Evolutionary conservation across 225 moss, liverwort and hornwort species (phyloP).

Genomic region (Antitrichia curtipendula): DNA sequence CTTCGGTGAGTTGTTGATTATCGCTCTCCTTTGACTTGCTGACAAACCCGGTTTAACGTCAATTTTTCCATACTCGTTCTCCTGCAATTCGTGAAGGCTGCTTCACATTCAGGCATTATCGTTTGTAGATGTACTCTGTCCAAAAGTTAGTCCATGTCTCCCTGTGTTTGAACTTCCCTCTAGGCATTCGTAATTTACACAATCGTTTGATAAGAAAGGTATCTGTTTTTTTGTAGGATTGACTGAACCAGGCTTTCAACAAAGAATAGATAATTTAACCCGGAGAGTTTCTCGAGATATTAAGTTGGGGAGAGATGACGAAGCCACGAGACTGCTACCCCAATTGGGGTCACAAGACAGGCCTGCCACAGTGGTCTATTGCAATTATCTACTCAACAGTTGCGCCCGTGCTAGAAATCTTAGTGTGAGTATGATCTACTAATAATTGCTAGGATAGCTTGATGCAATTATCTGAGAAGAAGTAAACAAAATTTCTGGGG

Average conservation of each 20-base stretch:
- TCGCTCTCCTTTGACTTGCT: background rate
- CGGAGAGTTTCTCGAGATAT: constrained; percentile 52
- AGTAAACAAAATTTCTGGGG: background rate
- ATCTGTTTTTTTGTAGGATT: background rate
- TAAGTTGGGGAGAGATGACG: constrained; percentile 56
- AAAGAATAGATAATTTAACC: constrained; percentile 23
- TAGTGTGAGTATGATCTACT: constrained; percentile 22
- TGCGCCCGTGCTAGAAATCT: constrained; percentile 68
- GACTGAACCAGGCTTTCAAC: background rate
- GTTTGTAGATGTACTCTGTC: background rate
- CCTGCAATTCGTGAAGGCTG: background rate
- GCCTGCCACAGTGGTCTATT: constrained; percentile 52
- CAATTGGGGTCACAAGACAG: constrained; percentile 50
- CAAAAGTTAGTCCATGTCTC: background rate
- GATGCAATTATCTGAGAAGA: background rate
- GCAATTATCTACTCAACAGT: constrained; percentile 90
- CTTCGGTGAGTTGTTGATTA: background rate
- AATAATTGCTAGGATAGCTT: background rate
- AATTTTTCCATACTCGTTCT: background rate
- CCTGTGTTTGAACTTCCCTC: background rate
- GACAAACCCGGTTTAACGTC: background rate
- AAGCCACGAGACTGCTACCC: constrained; percentile 40
- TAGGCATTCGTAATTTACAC: background rate
- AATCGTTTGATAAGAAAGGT: background rate
- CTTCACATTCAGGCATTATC: background rate